phyloP scores from a whole-genome alignment of 1,284 basidiomycete genomes.

The Leccinum huronense region DNA sequence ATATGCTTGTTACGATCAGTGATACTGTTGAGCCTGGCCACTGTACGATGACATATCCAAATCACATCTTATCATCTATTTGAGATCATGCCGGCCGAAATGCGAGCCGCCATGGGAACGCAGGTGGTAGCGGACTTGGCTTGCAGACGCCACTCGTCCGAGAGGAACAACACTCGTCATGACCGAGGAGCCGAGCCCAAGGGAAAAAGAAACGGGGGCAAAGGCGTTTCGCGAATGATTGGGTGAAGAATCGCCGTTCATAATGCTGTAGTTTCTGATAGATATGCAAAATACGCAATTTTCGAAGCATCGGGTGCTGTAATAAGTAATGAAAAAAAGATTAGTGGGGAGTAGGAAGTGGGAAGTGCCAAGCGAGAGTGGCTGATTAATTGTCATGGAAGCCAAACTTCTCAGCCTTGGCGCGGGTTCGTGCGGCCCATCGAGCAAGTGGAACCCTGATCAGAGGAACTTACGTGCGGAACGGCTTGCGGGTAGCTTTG shows the following conservation, averaged over 20 bases:
- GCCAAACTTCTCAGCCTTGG: slow-evolving; percentile 6
- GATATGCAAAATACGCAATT: slow-evolving; percentile 2
- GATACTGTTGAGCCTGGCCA: background rate
- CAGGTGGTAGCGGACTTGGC: background rate
- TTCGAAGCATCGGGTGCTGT: slow-evolving; percentile 15
- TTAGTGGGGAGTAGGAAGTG: slow-evolving; percentile 4
- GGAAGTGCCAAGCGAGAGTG: slow-evolving; percentile 13
- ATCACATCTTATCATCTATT: background rate
- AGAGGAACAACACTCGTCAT: background rate
- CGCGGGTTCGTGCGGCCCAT: slow-evolving; percentile 13
- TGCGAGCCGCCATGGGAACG: background rate
- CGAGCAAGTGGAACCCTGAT: background rate
- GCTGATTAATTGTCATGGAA: slow-evolving; percentile 24
- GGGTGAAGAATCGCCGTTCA: slow-evolving; percentile 6
- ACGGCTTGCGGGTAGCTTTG: background rate
- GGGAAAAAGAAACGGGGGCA: background rate
- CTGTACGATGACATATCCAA: background rate
- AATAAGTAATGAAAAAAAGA: slow-evolving; percentile 9
- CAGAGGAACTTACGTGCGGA: slow-evolving; percentile 1
- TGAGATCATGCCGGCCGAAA: background rate
- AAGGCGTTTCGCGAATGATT: background rate
- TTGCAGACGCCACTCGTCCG: background rate
- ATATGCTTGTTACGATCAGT: background rate
- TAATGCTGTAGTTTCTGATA: slow-evolving; percentile 20
- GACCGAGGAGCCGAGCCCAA: background rate